These are phyloP conservation scores for Acanthamoeba healyi DNA, from an alignment of 208 protist genomes.

Conservation along the genomic window DNA sequence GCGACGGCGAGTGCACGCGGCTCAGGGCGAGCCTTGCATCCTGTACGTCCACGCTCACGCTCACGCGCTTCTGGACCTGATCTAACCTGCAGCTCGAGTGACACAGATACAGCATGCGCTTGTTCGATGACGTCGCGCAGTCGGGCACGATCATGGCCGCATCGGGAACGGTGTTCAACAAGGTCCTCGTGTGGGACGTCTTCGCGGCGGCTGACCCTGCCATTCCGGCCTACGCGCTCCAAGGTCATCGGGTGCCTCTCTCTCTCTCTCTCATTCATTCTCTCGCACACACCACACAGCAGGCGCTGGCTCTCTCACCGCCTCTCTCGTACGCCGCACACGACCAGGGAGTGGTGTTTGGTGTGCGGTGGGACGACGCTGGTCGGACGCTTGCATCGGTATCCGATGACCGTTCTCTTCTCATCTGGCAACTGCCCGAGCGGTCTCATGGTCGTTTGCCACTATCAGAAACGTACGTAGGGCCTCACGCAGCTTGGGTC, in stretches of 20 bases:
- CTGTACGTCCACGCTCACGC: background rate
- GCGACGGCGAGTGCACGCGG: background rate
- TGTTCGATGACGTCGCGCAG: conserved; percentile 20
- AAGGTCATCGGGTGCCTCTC: conserved; percentile 28
- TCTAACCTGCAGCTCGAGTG: no score
- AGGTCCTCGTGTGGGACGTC: conserved; percentile 73
- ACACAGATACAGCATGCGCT: conserved; percentile 38
- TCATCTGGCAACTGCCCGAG: conserved; percentile 30
- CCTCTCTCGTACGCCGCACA: no score
- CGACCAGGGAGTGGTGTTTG: conserved; percentile 64
- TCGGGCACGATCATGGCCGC: conserved; percentile 44
- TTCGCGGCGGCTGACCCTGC: background rate
- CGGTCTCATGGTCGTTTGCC: no score
- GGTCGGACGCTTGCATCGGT: background rate
- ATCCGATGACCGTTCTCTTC: conserved; percentile 49
- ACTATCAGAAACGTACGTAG: no score
- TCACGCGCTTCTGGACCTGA: no score
- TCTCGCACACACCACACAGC: background rate
- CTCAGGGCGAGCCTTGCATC: conserved; percentile 60
- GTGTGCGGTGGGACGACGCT: conserved; percentile 20
- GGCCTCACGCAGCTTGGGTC: no score
- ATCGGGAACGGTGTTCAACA: conserved; percentile 64
- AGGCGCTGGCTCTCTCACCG: background rate
- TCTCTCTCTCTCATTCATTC: no score
- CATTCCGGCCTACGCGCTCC: background rate